A percentile compares a stretch with the other conserved stretches of the same genome.
These are phyloP conservation scores for Coprinopsis strossmayeri DNA, from an alignment of 768 basidiomycete genomes.

Conservation along the genomic window DNA sequence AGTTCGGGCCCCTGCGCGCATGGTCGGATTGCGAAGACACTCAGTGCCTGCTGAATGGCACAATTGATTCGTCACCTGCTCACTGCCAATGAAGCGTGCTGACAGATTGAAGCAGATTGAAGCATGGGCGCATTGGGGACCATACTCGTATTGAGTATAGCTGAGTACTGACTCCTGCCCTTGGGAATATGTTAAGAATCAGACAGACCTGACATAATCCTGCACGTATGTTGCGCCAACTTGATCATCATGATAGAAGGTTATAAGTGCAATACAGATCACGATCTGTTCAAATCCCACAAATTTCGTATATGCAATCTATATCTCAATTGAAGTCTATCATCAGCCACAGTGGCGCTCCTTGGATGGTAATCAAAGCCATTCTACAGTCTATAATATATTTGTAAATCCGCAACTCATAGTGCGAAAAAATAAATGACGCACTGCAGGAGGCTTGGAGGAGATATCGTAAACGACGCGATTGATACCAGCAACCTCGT, in stretches of 20 bases:
- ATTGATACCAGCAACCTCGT: constrained; percentile 96
- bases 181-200: background rate
- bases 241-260: background rate
- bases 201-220: background rate
- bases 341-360: background rate
- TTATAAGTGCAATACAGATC: background rate
- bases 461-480: constrained; percentile 95
- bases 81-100: too few species aligned
- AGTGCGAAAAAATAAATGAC: constrained; percentile 18
- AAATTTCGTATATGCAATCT: too few species aligned
- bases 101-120: too few species aligned
- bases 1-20: too few species aligned
- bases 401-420: background rate
- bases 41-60: too few species aligned
- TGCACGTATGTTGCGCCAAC: background rate
- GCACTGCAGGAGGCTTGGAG: constrained; percentile 90
- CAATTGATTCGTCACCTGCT: too few species aligned
- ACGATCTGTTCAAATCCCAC: too few species aligned
- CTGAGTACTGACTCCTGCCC: too few species aligned
- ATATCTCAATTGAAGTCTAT: too few species aligned
- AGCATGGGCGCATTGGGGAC: too few species aligned
- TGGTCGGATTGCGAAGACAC: too few species aligned
- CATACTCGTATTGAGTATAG: too few species aligned
- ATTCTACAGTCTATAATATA: constrained; percentile 39
- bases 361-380: constrained; percentile 39